Evolutionary conservation across 495 filamentous ascomycete genomes (phyloP).

Genomic region (Amniculicola lignicola): DNA sequence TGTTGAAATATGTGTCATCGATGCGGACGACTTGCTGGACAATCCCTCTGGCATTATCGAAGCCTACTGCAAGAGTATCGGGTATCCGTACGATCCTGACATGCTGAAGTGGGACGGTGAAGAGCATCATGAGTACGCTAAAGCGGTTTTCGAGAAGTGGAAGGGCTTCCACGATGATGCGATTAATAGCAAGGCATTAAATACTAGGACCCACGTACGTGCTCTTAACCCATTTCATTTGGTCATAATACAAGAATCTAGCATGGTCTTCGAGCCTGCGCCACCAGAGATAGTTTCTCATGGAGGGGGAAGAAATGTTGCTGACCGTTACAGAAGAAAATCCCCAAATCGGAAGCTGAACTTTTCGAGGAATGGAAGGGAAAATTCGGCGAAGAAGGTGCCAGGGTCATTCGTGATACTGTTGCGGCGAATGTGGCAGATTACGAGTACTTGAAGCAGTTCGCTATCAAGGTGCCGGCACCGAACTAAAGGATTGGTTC

Average conservation of each 20-base stretch:
- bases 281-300: too few relatives aligned
- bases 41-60: slow-evolving; percentile 68
- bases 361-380: slow-evolving; percentile 75
- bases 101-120: slow-evolving; percentile 84
- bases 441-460: slow-evolving; percentile 89
- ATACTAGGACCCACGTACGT: slow-evolving; percentile 70
- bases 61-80: slow-evolving; percentile 74
- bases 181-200: slow-evolving; percentile 70
- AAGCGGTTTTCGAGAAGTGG: slow-evolving; percentile 87
- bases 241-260: too few relatives aligned
- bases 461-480: slow-evolving; percentile 61
- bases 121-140: slow-evolving; percentile 61
- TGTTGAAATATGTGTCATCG: slow-evolving; percentile 78
- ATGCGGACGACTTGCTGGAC: slow-evolving; percentile 91
- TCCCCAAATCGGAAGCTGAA: slow-evolving; percentile 60
- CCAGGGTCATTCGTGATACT: slow-evolving; percentile 68
- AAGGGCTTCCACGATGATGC: slow-evolving; percentile 94
- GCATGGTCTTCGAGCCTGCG: too few relatives aligned
- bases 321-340: slow-evolving; percentile 49
- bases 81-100: slow-evolving; percentile 61
- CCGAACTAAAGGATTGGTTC: slow-evolving; percentile 9
- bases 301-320: slow-evolving; percentile 5
- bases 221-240: background rate
- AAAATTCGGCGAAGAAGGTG: slow-evolving; percentile 76
- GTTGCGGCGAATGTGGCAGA: slow-evolving; percentile 78